phyloP scores from a whole-genome alignment of 108 stramenopile species.

The Bacterosira constricta region DNA sequence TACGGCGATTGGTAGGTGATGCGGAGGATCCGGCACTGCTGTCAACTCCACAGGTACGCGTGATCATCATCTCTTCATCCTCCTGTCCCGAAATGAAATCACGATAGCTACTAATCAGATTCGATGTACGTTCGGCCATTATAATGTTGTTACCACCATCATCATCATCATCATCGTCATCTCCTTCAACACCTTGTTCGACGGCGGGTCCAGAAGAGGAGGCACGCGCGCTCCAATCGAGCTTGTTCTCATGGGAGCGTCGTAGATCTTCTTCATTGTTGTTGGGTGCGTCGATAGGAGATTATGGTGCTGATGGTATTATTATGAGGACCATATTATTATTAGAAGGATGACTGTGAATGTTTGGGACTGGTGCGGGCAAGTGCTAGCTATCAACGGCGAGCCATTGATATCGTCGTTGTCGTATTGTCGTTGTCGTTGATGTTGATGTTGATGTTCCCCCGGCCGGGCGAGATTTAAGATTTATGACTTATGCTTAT shows the following conservation, averaged over 20 bases:
- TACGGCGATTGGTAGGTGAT: too few relatives aligned
- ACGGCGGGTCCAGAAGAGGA: too few relatives aligned
- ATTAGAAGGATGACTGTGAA: too few relatives aligned
- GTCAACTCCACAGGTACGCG: background rate
- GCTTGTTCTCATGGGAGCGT: background rate
- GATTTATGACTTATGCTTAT: too few relatives aligned
- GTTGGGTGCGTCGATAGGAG: background rate
- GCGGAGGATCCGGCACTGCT: background rate
- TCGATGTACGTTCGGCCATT: constrained; percentile 6
- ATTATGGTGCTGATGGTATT: background rate
- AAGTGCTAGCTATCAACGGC: too few relatives aligned
- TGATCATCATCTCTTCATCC: background rate
- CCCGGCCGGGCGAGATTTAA: too few relatives aligned
- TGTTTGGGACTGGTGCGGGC: too few relatives aligned
- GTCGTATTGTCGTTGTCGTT: too few relatives aligned
- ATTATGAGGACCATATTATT: background rate
- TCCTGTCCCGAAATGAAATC: background rate
- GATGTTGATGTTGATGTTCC: too few relatives aligned
- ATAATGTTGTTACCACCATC: background rate
- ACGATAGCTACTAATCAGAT: background rate
- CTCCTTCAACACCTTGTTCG: too few relatives aligned
- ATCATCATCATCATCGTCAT: background rate
- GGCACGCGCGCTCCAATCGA: background rate
- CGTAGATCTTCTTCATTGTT: background rate
- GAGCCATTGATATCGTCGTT: too few relatives aligned